Evolutionary conservation across 192 early-diverging fungal species (phyloP).

Genomic region (Coemansia sp.): DNA sequence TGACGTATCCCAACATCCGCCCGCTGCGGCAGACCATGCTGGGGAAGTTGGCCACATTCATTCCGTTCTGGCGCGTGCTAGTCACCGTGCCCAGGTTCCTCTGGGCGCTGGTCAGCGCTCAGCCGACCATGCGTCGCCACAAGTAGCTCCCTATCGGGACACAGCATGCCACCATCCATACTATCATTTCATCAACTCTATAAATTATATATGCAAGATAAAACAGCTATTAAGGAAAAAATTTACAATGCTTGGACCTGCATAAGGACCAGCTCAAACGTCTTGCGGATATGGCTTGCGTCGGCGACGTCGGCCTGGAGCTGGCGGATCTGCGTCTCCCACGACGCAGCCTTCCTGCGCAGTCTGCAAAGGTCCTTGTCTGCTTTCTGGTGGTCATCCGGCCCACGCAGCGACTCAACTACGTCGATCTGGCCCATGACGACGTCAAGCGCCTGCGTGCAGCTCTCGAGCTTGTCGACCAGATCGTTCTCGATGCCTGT

Average conservation of each 20-base stretch:
- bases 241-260: conserved; percentile 34
- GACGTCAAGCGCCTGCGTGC: conserved; percentile 11
- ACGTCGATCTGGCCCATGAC: conserved; percentile 19
- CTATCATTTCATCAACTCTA: neutral
- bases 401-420: conserved; percentile 12
- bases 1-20: conserved; percentile 27
- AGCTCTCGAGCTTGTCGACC: conserved; percentile 33
- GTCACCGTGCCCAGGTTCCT: conserved; percentile 30
- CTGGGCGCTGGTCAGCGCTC: conserved; percentile 17
- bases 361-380: neutral
- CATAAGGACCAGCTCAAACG: conserved; percentile 42
- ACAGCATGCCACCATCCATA: too few relatives aligned
- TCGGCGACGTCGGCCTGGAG: conserved; percentile 27
- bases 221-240: neutral
- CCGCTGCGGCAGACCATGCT: conserved; percentile 18
- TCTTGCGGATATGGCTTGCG: conserved; percentile 27
- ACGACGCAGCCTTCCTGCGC: conserved; percentile 14
- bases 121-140: conserved; percentile 21
- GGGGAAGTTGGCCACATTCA: conserved; percentile 26
- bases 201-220: neutral
- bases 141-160: too few relatives aligned
- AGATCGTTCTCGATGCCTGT: conserved; percentile 53
- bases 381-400: neutral
- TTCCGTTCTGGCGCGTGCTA: conserved; percentile 48
- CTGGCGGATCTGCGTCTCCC: conserved; percentile 9